phyloP scores from a whole-genome alignment of 306 rosid species.

The Vigna unguiculata region DNA sequence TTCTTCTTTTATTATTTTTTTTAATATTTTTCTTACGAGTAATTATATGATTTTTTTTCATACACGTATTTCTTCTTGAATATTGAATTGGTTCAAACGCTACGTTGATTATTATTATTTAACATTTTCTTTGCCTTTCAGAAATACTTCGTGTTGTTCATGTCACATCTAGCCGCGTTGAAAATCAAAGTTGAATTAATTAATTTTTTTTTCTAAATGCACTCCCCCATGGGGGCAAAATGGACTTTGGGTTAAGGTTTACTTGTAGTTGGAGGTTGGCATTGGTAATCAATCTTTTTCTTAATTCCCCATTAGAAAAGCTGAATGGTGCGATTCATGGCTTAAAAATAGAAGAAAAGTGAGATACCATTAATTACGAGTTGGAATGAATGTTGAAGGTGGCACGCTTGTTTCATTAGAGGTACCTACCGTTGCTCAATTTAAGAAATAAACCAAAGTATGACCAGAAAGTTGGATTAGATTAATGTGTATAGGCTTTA shows the following conservation, averaged over 20 bases:
- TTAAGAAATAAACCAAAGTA: neutral
- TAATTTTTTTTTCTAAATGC: neutral
- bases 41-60: too few relatives aligned
- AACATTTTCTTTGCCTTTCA: neutral
- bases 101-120: neutral
- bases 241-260: neutral
- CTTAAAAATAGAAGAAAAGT: slow-evolving; percentile 8
- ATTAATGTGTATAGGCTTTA: neutral
- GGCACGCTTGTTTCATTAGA: neutral
- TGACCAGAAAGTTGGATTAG: neutral
- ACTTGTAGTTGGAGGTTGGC: neutral
- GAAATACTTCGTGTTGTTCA: neutral
- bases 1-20: neutral
- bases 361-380: neutral
- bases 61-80: neutral
- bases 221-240: neutral
- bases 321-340: neutral
- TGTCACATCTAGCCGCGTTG: slow-evolving; percentile 29
- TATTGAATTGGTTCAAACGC: neutral
- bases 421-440: neutral
- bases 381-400: neutral
- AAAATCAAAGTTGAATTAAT: neutral
- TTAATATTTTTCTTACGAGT: too few relatives aligned
- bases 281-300: slow-evolving; percentile 16
- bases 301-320: neutral